phyloP scores from a whole-genome alignment of 2,329 filamentous ascomycete species.

The Trichothecium sympodiale region DNA sequence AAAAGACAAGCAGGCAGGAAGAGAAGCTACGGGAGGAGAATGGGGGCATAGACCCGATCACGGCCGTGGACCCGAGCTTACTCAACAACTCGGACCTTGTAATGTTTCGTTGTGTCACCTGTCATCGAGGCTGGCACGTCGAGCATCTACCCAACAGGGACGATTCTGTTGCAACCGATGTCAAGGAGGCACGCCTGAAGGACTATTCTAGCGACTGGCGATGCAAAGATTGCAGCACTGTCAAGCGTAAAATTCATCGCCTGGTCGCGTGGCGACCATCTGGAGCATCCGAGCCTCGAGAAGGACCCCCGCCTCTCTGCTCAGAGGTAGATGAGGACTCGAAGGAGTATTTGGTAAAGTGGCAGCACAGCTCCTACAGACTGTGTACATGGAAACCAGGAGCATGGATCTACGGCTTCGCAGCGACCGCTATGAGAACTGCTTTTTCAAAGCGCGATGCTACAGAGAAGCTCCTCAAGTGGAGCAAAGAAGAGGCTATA shows the following conservation, averaged over 20 bases:
- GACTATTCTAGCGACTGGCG: slow-evolving; percentile 69
- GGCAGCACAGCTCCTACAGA: slow-evolving; percentile 70
- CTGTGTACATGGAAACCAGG: slow-evolving; percentile 82
- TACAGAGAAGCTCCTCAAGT: slow-evolving; percentile 46
- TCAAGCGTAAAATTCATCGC: slow-evolving; percentile 57
- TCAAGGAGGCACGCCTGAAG: slow-evolving; percentile 42
- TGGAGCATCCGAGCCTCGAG: slow-evolving; percentile 24
- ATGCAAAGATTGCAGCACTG: slow-evolving; percentile 65
- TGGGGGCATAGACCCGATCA: slow-evolving; percentile 65
- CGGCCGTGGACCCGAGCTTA: slow-evolving; percentile 45
- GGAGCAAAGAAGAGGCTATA: slow-evolving; percentile 66
- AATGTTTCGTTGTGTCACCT: slow-evolving; percentile 72
- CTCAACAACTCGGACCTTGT: slow-evolving; percentile 69
- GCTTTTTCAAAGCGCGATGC: slow-evolving; percentile 65
- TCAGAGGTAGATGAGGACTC: slow-evolving; percentile 48
- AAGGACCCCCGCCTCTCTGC: slow-evolving; percentile 5
- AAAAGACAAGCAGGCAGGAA: slow-evolving; percentile 67
- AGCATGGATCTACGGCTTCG: slow-evolving; percentile 73
- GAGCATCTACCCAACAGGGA: slow-evolving; percentile 55
- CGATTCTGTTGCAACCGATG: slow-evolving; percentile 19
- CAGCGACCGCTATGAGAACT: slow-evolving; percentile 51
- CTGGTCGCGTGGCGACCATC: slow-evolving; percentile 81
- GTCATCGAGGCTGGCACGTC: slow-evolving; percentile 71
- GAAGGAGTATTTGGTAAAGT: slow-evolving; percentile 91
- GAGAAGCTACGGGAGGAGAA: slow-evolving; percentile 75